These are phyloP conservation scores for Cardamine chenopodiifolia DNA, from an alignment of 345 rosid species.

Conservation along the genomic window DNA sequence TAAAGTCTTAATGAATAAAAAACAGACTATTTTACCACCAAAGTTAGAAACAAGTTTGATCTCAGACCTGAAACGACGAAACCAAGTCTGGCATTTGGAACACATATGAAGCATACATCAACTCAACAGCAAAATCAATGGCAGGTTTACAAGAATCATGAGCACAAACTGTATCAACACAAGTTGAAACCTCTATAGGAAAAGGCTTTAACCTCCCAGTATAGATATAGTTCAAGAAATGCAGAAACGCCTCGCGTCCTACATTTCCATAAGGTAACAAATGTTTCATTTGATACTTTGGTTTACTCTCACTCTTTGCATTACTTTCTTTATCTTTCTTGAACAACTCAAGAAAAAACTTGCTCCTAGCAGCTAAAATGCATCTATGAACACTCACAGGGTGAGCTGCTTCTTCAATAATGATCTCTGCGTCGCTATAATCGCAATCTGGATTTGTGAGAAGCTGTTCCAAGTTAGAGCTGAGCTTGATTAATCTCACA, in stretches of 20 bases:
- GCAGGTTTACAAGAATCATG: slow-evolving; percentile 94
- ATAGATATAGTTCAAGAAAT: slow-evolving; percentile 72
- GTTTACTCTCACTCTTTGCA: slow-evolving; percentile 43
- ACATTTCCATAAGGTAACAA: slow-evolving; percentile 70
- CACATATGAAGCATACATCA: slow-evolving; percentile 79
- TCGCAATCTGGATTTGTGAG: slow-evolving; percentile 52
- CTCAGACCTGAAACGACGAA: slow-evolving; percentile 76
- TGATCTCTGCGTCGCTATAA: slow-evolving; percentile 83
- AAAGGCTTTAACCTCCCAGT: slow-evolving; percentile 79
- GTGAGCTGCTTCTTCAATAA: slow-evolving; percentile 51
- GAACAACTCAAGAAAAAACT: slow-evolving; percentile 71
- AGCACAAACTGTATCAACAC: slow-evolving; percentile 66
- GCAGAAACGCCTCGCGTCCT: slow-evolving; percentile 73
- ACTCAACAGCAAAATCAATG: slow-evolving; percentile 72
- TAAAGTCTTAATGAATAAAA: neutral
- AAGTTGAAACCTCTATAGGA: slow-evolving; percentile 76
- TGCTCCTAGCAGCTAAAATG: slow-evolving; percentile 82
- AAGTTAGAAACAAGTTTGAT: neutral
- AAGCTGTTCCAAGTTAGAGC: slow-evolving; percentile 76
- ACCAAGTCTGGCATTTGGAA: slow-evolving; percentile 78
- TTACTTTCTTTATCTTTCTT: slow-evolving; percentile 50
- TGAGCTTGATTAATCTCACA: slow-evolving; percentile 71
- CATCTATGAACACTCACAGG: slow-evolving; percentile 79
- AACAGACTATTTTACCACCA: neutral
- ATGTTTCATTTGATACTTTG: slow-evolving; percentile 57